Evolutionary conservation across 192 early-diverging fungal genomes (phyloP).

Genomic region (Ambispora gerdemannii): DNA sequence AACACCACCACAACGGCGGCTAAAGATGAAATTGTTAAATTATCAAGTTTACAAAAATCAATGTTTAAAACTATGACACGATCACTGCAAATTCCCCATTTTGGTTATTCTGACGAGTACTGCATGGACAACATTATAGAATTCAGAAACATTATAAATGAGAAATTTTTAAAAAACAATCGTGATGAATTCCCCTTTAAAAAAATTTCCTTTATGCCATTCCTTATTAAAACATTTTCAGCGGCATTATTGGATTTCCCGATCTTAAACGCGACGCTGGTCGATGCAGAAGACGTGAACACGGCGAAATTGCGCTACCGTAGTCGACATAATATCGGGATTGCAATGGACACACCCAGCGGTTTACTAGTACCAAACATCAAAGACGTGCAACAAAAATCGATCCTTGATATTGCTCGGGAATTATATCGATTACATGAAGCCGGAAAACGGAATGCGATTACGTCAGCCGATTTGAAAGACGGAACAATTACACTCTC

Average conservation of each 20-base stretch:
- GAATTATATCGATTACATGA: constrained; percentile 76
- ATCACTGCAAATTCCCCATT: constrained; percentile 89
- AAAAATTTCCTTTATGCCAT: constrained; percentile 92
- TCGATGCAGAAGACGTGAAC: constrained; percentile 40
- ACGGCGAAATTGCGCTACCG: constrained; percentile 69
- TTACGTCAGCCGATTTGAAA: constrained; percentile 66
- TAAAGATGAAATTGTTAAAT: constrained; percentile 58
- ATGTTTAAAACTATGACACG: constrained; percentile 97
- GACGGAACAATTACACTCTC: constrained; percentile 90
- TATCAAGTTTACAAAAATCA: constrained; percentile 87
- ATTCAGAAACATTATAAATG: constrained; percentile 68
- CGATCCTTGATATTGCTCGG: constrained; percentile 83
- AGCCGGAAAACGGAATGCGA: constrained; percentile 56
- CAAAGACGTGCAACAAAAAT: constrained; percentile 83
- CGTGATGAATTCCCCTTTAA: constrained; percentile 50
- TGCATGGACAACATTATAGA: constrained; percentile 64
- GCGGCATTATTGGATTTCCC: constrained; percentile 80
- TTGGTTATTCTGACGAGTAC: constrained; percentile 92
- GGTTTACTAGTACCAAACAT: constrained; percentile 93
- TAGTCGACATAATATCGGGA: constrained; percentile 82
- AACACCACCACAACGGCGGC: constrained; percentile 40
- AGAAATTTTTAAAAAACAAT: constrained; percentile 46
- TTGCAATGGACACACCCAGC: constrained; percentile 97
- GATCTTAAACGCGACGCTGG: constrained; percentile 76
- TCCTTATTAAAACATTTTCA: constrained; percentile 89